Percentiles rank a stretch among this genome's conserved stretches.
Evolutionary conservation across 176 grass and related monocot genomes (phyloP).

Genomic region (Phragmites australis): DNA sequence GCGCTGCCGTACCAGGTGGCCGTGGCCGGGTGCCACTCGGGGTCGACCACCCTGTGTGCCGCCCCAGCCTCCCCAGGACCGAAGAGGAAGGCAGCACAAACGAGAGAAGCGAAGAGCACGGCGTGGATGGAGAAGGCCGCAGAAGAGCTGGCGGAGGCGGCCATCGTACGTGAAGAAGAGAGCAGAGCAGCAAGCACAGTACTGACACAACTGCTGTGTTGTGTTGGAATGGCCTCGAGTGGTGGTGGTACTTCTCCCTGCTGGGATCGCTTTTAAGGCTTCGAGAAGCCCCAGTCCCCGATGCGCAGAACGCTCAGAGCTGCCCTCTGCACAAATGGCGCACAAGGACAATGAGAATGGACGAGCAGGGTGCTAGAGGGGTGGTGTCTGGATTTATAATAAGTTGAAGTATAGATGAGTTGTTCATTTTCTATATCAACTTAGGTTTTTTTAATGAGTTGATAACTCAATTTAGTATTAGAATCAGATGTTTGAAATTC

Average conservation of each 20-base stretch:
- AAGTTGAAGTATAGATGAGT: too few species aligned
- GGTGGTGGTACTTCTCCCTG: neutral
- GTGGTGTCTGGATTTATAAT: conserved; percentile 15
- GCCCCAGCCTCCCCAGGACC: conserved; percentile 26
- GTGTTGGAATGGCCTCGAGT: neutral
- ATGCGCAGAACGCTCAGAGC: conserved; percentile 30
- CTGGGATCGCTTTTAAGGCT: conserved; percentile 42
- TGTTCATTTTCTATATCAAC: too few species aligned
- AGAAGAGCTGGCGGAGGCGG: neutral
- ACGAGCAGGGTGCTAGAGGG: conserved; percentile 17
- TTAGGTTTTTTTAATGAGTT: too few species aligned
- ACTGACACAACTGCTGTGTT: neutral
- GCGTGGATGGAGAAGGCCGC: neutral
- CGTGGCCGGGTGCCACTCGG: conserved; percentile 85
- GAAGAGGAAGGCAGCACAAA: conserved; percentile 20
- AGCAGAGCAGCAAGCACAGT: neutral
- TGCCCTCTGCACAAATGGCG: conserved; percentile 34
- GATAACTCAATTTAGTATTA: too few species aligned
- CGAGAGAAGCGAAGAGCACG: conserved; percentile 25
- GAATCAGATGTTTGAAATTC: too few species aligned
- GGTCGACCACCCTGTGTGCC: conserved; percentile 57
- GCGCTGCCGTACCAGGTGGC: conserved; percentile 94
- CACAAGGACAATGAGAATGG: conserved; percentile 43
- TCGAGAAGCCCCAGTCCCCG: conserved; percentile 40
- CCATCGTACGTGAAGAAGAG: conserved; percentile 23